Conservation (phyloP, 2,329 filamentous ascomycete species). For the Aspergillus terreus region DNA sequence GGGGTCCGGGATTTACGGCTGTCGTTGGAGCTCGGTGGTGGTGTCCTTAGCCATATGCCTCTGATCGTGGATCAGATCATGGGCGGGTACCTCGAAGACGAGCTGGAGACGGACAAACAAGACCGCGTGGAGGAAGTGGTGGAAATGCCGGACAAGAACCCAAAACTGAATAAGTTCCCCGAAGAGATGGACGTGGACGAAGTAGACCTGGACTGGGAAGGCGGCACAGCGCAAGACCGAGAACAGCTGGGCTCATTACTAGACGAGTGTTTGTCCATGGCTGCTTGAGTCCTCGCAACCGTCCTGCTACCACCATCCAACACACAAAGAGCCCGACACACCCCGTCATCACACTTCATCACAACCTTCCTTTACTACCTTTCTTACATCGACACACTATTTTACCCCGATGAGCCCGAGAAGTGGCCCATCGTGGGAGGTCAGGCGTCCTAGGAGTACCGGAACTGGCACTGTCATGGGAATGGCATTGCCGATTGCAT, state of each 20-base stretch:
- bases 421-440: constrained; percentile 16
- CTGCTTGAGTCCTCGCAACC: constrained; percentile 27
- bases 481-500: constrained; percentile 23
- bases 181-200: constrained; percentile 43
- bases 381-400: not conserved
- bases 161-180: constrained; percentile 16
- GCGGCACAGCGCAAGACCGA: constrained; percentile 31
- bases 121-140: constrained; percentile 27
- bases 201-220: constrained; percentile 37
- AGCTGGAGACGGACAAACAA: constrained; percentile 55
- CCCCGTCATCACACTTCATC: not conserved
- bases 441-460: constrained; percentile 29
- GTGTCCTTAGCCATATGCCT: constrained; percentile 73
- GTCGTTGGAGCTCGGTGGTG: constrained; percentile 70
- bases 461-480: constrained; percentile 13
- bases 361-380: not conserved
- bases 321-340: not conserved
- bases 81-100: constrained; percentile 69
- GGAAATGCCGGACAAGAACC: constrained; percentile 16
- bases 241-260: constrained; percentile 37
- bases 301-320: constrained; percentile 9
- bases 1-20: constrained; percentile 75
- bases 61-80: constrained; percentile 68
- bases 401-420: constrained; percentile 4
- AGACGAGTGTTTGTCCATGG: constrained; percentile 42